Evolutionary conservation across 2,329 filamentous ascomycete species (phyloP), one percentile per base, ranked within the genome.

Genomic region (Epichloe festucae): DNA sequence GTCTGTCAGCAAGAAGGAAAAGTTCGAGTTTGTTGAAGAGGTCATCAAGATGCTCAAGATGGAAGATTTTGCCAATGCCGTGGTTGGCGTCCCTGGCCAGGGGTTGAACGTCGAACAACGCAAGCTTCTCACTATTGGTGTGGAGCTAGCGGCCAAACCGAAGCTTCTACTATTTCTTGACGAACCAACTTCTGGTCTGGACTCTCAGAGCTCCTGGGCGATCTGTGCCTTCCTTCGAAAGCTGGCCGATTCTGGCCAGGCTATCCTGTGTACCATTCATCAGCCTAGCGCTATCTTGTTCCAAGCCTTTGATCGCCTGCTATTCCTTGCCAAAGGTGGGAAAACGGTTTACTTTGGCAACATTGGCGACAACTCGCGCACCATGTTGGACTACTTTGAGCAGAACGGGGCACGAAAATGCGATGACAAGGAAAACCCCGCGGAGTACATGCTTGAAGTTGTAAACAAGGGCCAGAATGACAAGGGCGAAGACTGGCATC

Each of bases 391-490:
- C 41, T 85, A 85, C 63, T 89, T 90, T 53, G 78, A 83, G 60
- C 60, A 65, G 11, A 77, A 85, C 51, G 85, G 84, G 4, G 82
- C 78, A 1, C 70, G 77, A 3, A 66, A 69, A 45, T 85, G 84
- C 53, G 73, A 70, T 8, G 65, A 73, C 2, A 73, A 79, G 1
- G 83, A 84, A 54, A 89, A 89, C 57, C 85, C 85, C 0, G 85
- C 85, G 1, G 85, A 89, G 65, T 89, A 80, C 69, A 87, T 89
- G 79, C 73, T 89, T 6, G 73, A 78, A 56, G 65, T 75, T 15
- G 71, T 73, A 49, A 73, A 72, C 51, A 64, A 67, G 8, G 67
- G 67, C 0, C 57, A 55, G 3, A 74, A 71, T 56, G 59, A 61
- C 15, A 51, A 63, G 3, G 68, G 68, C 6, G 55, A 67, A 38